These are phyloP conservation scores for Tetracladium setigerum DNA, from an alignment of 495 filamentous ascomycete genomes.

Conservation along the genomic window DNA sequence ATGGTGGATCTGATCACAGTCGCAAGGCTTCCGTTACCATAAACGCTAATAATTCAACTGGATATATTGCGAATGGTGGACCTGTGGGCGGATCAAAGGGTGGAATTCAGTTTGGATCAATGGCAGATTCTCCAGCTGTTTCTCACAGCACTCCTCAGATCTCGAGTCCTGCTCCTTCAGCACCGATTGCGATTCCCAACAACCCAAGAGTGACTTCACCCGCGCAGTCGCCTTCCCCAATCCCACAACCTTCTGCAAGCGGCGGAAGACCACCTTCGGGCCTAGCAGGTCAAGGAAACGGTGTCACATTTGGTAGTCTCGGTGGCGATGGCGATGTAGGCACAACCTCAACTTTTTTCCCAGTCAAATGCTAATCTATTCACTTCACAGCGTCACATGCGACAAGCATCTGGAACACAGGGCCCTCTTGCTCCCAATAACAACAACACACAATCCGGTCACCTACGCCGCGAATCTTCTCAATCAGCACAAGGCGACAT, in stretches of 20 bases:
- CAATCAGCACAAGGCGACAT: constrained; percentile 74
- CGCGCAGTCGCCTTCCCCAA: constrained; percentile 76
- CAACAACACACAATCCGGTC: constrained; percentile 46
- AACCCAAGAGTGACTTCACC: constrained; percentile 65
- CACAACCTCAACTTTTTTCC: constrained; percentile 10
- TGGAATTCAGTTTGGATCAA: constrained; percentile 72
- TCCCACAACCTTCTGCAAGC: constrained; percentile 78
- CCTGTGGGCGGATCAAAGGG: constrained; percentile 49
- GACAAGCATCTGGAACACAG: constrained; percentile 52
- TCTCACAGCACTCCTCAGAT: constrained; percentile 50
- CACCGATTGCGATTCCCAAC: constrained; percentile 58
- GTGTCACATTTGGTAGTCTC: constrained; percentile 75
- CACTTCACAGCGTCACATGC: constrained; percentile 42
- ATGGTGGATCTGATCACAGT: constrained; percentile 59
- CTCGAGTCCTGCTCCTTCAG: constrained; percentile 37
- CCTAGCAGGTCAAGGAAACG: constrained; percentile 53
- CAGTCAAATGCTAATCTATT: constrained; percentile 21
- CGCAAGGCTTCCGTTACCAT: constrained; percentile 85
- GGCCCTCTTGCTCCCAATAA: constrained; percentile 50
- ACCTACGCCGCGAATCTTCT: constrained; percentile 75
- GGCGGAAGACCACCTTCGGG: constrained; percentile 75
- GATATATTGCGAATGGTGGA: constrained; percentile 64
- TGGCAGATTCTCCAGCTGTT: constrained; percentile 62
- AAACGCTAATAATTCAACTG: constrained; percentile 65
- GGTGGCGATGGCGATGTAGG: constrained; percentile 68